phyloP scores from a whole-genome alignment of 257 asterid species.

The Sherardia arvensis region DNA sequence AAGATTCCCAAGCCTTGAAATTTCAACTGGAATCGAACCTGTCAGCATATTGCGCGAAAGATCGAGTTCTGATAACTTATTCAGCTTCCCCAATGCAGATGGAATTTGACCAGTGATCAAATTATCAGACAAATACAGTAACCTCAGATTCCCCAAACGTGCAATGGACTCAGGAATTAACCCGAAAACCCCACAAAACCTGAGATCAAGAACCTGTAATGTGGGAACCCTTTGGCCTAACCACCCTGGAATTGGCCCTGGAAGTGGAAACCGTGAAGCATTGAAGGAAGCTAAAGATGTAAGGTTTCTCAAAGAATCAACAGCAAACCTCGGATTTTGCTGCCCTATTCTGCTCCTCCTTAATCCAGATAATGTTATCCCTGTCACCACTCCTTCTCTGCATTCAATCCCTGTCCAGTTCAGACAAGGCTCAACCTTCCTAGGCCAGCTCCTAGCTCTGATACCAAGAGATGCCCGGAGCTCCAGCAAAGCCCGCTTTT shows the following conservation, averaged over 20 bases:
- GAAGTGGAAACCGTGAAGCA: constrained; percentile 51
- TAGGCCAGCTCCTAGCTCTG: constrained; percentile 52
- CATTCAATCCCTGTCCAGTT: constrained; percentile 71
- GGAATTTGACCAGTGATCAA: constrained; percentile 52
- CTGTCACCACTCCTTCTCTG: constrained; percentile 30
- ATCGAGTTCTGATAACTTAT: constrained; percentile 35
- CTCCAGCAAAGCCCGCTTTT: constrained; percentile 40
- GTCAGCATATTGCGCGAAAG: constrained; percentile 46
- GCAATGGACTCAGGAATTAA: constrained; percentile 51
- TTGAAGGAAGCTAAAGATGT: constrained; percentile 31
- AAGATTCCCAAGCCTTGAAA: constrained; percentile 44
- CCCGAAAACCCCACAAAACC: constrained; percentile 55
- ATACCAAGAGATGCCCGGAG: constrained; percentile 63
- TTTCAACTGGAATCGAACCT: constrained; percentile 46
- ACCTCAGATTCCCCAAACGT: constrained; percentile 25
- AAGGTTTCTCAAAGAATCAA: constrained; percentile 45
- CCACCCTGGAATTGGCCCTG: constrained; percentile 59
- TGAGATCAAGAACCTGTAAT: constrained; percentile 58
- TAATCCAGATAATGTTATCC: constrained; percentile 38
- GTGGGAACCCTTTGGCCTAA: constrained; percentile 36
- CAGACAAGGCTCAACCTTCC: constrained; percentile 43
- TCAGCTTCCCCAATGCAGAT: constrained; percentile 34
- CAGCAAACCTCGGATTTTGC: constrained; percentile 31
- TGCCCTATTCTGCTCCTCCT: constrained; percentile 33
- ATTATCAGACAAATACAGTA: constrained; percentile 39